Percentiles rank a stretch among this genome's conserved stretches.
These are phyloP conservation scores for Trichoderma cornu-damae DNA, from an alignment of 2,329 filamentous ascomycete genomes.

Conservation along the genomic window DNA sequence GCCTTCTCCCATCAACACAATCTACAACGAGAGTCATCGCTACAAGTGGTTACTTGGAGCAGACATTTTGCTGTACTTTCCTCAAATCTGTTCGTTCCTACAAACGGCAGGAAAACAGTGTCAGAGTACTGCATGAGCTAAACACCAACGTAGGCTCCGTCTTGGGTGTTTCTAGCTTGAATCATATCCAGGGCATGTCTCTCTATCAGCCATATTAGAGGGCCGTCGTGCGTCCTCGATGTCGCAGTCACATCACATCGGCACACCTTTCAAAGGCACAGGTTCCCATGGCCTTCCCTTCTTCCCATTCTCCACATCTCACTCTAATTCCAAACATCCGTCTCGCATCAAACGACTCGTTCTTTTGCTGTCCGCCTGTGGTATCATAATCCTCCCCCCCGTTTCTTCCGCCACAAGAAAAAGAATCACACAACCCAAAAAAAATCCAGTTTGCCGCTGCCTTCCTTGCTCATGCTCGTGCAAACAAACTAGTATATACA, in stretches of 20 bases:
- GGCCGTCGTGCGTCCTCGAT: too few species aligned
- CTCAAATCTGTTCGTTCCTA: too few species aligned
- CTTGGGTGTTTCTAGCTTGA: too few species aligned
- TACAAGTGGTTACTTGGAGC: too few species aligned
- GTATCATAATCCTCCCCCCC: conserved; percentile 7
- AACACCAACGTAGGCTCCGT: too few species aligned
- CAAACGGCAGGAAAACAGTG: too few species aligned
- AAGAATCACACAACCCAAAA: neutral
- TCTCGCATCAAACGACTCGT: neutral
- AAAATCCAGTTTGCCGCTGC: neutral
- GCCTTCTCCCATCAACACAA: too few species aligned
- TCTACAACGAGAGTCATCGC: too few species aligned
- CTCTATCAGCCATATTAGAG: too few species aligned
- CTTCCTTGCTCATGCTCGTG: neutral
- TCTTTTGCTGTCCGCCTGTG: neutral
- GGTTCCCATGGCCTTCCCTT: neutral
- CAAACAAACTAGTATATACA: neutral
- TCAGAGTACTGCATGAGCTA: too few species aligned
- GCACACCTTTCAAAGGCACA: neutral
- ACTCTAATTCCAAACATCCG: neutral
- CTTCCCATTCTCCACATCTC: neutral
- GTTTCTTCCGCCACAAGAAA: neutral
- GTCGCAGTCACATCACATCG: neutral
- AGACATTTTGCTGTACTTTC: too few species aligned
- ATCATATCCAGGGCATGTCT: too few species aligned